These are phyloP conservation scores for Neurospora crassa DNA, from an alignment of 2,329 filamentous ascomycete species.

Conservation along the genomic window DNA sequence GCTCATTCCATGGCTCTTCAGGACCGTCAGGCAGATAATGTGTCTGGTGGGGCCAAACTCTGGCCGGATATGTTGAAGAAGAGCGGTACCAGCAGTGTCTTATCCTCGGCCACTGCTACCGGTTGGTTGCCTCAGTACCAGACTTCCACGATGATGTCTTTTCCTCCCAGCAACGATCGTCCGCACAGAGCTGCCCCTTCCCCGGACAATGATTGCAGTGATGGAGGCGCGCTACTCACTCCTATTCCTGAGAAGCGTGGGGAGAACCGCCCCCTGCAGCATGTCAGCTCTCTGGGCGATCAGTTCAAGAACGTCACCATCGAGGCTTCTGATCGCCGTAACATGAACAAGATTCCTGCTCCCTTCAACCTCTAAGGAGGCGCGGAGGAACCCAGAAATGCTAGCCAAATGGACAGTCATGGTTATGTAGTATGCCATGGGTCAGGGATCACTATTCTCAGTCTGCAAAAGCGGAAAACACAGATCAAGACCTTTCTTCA, in stretches of 20 bases:
- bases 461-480: neutral
- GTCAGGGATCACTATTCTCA: neutral
- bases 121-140: conserved; percentile 43
- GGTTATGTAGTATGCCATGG: neutral
- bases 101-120: conserved; percentile 44
- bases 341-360: conserved; percentile 3
- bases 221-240: conserved; percentile 12
- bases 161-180: conserved; percentile 14
- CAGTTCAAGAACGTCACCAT: conserved; percentile 16
- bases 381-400: neutral
- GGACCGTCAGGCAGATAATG: conserved; percentile 16
- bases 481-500: neutral
- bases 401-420: neutral
- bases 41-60: conserved; percentile 28
- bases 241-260: conserved; percentile 27
- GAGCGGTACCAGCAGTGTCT: conserved; percentile 39
- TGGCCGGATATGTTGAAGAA: conserved; percentile 43
- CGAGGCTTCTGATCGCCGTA: conserved; percentile 8
- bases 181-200: conserved; percentile 24
- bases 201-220: conserved; percentile 28
- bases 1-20: conserved; percentile 1
- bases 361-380: neutral
- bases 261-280: conserved; percentile 35
- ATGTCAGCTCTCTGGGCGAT: conserved; percentile 22
- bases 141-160: conserved; percentile 9